Evolutionary conservation across 73 alveolate genomes (phyloP).

Genomic region (Tetrahymena borealis): DNA sequence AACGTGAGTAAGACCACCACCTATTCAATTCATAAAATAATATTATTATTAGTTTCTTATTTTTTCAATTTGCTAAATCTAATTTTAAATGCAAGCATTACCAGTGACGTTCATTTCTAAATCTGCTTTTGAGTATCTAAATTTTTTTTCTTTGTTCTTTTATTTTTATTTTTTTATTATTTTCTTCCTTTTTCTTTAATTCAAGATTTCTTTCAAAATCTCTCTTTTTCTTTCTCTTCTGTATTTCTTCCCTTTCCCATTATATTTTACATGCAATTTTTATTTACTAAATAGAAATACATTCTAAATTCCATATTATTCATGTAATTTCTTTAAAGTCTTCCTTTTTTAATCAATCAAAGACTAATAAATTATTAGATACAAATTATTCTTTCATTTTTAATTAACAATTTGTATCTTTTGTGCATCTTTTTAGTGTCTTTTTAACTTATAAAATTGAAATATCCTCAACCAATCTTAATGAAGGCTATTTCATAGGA

Average conservation of each 20-base stretch:
- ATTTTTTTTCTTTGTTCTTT: background rate
- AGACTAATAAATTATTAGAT: too few species aligned
- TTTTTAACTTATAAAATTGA: too few species aligned
- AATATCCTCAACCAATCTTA: too few species aligned
- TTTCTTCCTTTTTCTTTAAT: background rate
- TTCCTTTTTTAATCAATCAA: background rate
- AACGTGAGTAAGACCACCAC: slow-evolving; percentile 2
- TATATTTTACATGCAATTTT: background rate
- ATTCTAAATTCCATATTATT: too few species aligned
- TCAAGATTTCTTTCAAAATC: background rate
- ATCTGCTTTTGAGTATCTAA: background rate
- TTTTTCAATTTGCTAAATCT: background rate
- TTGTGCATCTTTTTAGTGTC: too few species aligned
- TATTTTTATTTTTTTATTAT: background rate
- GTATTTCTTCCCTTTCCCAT: background rate
- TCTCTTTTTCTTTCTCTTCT: background rate
- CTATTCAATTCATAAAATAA: background rate
- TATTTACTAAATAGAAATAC: background rate
- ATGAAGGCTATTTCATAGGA: too few species aligned
- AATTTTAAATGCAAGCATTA: background rate
- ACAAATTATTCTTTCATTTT: too few species aligned
- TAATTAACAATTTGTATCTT: too few species aligned
- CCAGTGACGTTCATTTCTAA: slow-evolving; percentile 3
- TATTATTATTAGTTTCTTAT: background rate
- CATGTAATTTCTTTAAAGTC: background rate